Evolutionary conservation across 768 basidiomycete species (phyloP), one percentile per base, ranked within the genome.

Genomic region (Pleurotus pulmonarius): DNA sequence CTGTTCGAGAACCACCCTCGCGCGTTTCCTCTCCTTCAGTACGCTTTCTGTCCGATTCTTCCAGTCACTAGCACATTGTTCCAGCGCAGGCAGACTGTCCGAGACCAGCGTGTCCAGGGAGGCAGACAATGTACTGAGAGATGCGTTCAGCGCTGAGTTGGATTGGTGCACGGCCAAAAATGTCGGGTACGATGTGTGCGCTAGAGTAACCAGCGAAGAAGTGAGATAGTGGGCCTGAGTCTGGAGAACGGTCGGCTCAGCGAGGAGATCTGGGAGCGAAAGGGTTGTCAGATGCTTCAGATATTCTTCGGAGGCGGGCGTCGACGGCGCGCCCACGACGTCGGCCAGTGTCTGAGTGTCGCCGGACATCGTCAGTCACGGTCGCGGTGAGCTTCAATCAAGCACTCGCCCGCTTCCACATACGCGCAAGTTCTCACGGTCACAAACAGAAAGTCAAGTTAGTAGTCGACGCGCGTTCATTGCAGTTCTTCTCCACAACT

Each of bases 131-230:
- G 88, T 85, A 0, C 81, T 77, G 58, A 98, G 81, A 1, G 94
- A 90, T 3, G 76, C 70, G 1, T 83, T 76, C 56, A 97, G 81
- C 0, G 88, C 83, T 47, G 83, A 83, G 3, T 92, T 91, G 15
- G 90, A 88, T 46, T 80, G 70, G 67, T 95, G 93, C 9, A 95
- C 79, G n/a, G 90, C 87, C 60, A 96, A 82, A 68, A 97, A 96
- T 0, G 93, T 94, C 25, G 90, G 85, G 69, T 97, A 94, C 20
- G 94, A 94, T 3, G 92, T 87, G 58, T 92, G 89, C 55, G 94
- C 95, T 12, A 98, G 81, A 41, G 90, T 88, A 8, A 91, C 94
- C 59, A 97, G 77, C 55, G 93, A 94, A 45, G 91, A 87, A 5
- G 92, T 93, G 53, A 97, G 81, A 58, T 93, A 89, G 49, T 92